phyloP scores from a whole-genome alignment of 345 rosid genomes.

The Salix brachista region DNA sequence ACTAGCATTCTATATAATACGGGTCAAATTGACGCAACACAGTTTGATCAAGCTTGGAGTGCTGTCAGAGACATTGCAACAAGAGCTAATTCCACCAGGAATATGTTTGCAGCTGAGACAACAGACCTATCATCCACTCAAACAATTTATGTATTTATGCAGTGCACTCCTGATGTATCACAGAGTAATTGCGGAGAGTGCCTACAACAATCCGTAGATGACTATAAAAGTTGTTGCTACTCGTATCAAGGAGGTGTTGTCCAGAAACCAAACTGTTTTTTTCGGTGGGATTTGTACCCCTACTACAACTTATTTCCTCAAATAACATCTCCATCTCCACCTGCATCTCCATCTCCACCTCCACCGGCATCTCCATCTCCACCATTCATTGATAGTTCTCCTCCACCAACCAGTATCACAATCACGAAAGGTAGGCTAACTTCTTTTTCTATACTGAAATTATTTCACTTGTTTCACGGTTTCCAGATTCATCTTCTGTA shows the following conservation, averaged over 20 bases:
- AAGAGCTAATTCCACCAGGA: conserved; percentile 17
- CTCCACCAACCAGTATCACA: too few relatives aligned
- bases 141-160: conserved; percentile 21
- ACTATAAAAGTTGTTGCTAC: conserved; percentile 20
- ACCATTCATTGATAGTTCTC: too few relatives aligned
- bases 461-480: too few relatives aligned
- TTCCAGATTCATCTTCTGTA: too few relatives aligned
- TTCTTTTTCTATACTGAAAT: too few relatives aligned
- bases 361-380: too few relatives aligned
- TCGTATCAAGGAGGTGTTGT: conserved; percentile 25
- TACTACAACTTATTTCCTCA: background rate
- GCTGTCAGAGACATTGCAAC: conserved; percentile 7
- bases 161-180: conserved; percentile 31
- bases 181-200: conserved; percentile 15
- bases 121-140: background rate
- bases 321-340: background rate
- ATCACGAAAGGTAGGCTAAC: too few relatives aligned
- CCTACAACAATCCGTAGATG: conserved; percentile 1
- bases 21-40: background rate
- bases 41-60: conserved; percentile 16
- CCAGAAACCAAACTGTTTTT: conserved; percentile 22
- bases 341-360: too few relatives aligned
- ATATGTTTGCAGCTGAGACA: conserved; percentile 8
- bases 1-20: fast-evolving
- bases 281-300: conserved; percentile 20